These are phyloP conservation scores for Populus davidiana DNA, from an alignment of 345 rosid species.

Conservation along the genomic window DNA sequence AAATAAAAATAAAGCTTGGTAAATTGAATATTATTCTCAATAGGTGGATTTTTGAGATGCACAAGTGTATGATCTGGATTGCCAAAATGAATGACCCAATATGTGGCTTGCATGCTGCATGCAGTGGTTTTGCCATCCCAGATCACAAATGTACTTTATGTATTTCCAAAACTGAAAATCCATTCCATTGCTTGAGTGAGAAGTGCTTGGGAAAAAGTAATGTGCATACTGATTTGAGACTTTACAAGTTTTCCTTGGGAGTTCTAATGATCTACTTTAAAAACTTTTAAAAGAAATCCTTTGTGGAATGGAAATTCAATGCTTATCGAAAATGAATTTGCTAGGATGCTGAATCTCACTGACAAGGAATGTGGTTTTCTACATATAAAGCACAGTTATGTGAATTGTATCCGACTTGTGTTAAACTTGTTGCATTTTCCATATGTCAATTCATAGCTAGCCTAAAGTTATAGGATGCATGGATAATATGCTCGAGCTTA, in stretches of 20 bases:
- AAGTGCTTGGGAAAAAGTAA: background rate
- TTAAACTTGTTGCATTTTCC: background rate
- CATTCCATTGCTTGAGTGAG: background rate
- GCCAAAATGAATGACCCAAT: background rate
- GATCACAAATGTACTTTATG: background rate
- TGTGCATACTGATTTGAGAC: background rate
- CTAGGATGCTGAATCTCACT: background rate
- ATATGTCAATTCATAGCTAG: background rate
- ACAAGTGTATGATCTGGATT: background rate
- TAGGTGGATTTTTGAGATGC: background rate
- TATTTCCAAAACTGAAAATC: background rate
- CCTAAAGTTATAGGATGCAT: background rate
- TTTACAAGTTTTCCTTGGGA: background rate
- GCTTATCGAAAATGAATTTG: background rate
- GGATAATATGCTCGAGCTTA: background rate
- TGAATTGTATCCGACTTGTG: background rate
- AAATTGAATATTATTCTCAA: background rate
- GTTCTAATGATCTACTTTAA: background rate
- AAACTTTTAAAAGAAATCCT: background rate
- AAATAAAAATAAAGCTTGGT: background rate
- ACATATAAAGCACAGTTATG: background rate
- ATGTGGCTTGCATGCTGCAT: background rate
- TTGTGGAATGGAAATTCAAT: background rate
- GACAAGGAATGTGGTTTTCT: background rate
- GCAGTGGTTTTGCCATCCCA: background rate